phyloP scores from a whole-genome alignment of 2,329 filamentous ascomycete genomes.

The Beauveria brongniartii region DNA sequence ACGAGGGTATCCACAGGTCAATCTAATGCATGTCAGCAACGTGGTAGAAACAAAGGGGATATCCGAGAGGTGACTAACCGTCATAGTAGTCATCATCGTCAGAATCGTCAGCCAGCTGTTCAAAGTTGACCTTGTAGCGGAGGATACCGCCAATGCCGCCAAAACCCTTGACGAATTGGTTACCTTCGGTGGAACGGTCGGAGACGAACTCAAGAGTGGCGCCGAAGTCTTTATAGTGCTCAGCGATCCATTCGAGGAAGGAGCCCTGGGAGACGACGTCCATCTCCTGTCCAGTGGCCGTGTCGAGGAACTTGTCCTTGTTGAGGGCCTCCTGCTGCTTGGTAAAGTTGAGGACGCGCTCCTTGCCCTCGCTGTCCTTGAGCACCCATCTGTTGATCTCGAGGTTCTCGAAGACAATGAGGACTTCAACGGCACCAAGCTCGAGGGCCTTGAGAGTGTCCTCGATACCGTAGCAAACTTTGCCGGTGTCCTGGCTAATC shows the following conservation, averaged over 20 bases:
- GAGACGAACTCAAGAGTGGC: constrained; percentile 95
- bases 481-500: constrained; percentile 94
- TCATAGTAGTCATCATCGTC: constrained; percentile 93
- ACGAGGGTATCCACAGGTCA: constrained; percentile 87
- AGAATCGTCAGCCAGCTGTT: constrained; percentile 90
- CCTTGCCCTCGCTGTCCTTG: constrained; percentile 65
- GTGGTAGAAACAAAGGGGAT: constrained; percentile 7
- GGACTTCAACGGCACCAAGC: constrained; percentile 83
- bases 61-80: constrained; percentile 29
- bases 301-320: constrained; percentile 87
- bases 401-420: constrained; percentile 96
- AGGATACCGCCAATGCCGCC: constrained; percentile 96
- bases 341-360: constrained; percentile 76
- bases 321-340: constrained; percentile 65
- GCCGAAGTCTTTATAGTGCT: constrained; percentile 97
- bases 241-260: constrained; percentile 99
- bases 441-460: constrained; percentile 96
- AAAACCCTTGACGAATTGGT: constrained; percentile 99
- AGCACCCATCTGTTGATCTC: constrained; percentile 89
- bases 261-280: constrained; percentile 79
- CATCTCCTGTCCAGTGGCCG: constrained; percentile 94
- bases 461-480: constrained; percentile 95
- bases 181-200: constrained; percentile 93
- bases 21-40: constrained; percentile 45
- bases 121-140: constrained; percentile 99